Conservation (phyloP, 192 early-diverging fungal species). For the Coemansia sp. region DNA sequence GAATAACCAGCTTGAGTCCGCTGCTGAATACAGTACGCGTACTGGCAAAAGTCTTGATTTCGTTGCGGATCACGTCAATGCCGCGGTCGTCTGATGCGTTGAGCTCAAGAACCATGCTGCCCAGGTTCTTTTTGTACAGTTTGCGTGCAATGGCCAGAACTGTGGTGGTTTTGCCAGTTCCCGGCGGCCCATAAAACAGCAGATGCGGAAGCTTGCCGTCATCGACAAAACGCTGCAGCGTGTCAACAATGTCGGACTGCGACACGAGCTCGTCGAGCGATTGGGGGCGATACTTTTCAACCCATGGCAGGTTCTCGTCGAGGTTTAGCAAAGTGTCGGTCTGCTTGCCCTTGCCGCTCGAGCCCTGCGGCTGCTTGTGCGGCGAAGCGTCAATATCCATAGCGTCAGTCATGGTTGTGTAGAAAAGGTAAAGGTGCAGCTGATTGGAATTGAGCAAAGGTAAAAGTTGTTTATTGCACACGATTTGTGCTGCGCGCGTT, state of each 20-base stretch:
- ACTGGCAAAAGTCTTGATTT: conserved; percentile 98
- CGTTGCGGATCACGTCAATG: conserved; percentile 96
- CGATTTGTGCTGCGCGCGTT: conserved; percentile 4
- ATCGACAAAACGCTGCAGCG: conserved; percentile 89
- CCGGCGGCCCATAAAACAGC: conserved; percentile 97
- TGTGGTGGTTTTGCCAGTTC: conserved; percentile 95
- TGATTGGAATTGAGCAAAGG: background rate
- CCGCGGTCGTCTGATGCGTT: conserved; percentile 99
- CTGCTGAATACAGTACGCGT: conserved; percentile 91
- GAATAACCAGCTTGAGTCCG: conserved; percentile 93
- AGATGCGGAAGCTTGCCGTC: conserved; percentile 91
- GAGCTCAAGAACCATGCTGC: conserved; percentile 92
- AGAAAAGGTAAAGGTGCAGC: background rate
- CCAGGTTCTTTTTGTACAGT: conserved; percentile 80
- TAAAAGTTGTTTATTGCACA: conserved; percentile 3
- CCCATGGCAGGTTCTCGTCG: conserved; percentile 61
- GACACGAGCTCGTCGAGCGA: conserved; percentile 92
- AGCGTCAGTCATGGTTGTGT: conserved; percentile 31
- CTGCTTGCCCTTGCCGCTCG: conserved; percentile 47
- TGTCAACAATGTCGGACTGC: conserved; percentile 87
- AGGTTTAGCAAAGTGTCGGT: conserved; percentile 10
- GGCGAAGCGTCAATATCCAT: conserved; percentile 48
- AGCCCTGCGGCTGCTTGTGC: background rate
- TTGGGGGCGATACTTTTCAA: conserved; percentile 94
- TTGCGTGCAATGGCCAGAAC: conserved; percentile 90